Evolutionary conservation across 2,329 filamentous ascomycete species (phyloP), one percentile per base, ranked within the genome.

Genomic region (Venturia nashicola): DNA sequence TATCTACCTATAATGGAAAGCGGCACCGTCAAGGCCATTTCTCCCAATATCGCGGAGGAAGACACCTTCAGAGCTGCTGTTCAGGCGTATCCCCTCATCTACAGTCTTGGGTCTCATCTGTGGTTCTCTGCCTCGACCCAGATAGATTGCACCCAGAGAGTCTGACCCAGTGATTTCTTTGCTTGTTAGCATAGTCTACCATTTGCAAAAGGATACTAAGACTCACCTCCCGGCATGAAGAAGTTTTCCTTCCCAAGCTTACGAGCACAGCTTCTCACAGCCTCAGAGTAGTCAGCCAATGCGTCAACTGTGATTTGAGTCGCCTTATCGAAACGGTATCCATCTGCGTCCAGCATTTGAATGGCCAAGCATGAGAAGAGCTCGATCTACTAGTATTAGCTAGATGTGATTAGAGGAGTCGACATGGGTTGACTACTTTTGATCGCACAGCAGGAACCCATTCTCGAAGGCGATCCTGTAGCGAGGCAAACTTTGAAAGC

Each of bases 241-340:
- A 86, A 87, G 68, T 87, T 86, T 0, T 79, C 69, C 70, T 87
- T 87, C 39, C 82, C 81, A 44, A 82, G 72, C 18, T 72, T 70
- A 3, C 73, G 71, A 16, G 84, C 84, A 46, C 59, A 61, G 7
- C 36, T 27, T 34, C 59, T 42, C 14, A 61, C n/a, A 8, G n/a
- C 14, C 39, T 42, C 39, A 3, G 59, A 40, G 36, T 57, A 46
- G n/a, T 61, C 59, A 8, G 77, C 83, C 65, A 84, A 76, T 0
- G 83, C 79, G 69, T 86, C 84, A 3, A 85, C 78, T 0, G 84
- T 86, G 23, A 82, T 78, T 68, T 86, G 83, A 11, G 82, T 80
- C 1, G 83, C 84, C 72, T 87, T 87, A 72, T 87, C 84, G 71
- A 85, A 84, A 63, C 84, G 81, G 68, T 83, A 85, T 0, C 83